Evolutionary conservation across 139 green algal species (phyloP), one percentile per base, ranked within the genome.

Genomic region (Chlamydomonas asymmetrica): DNA sequence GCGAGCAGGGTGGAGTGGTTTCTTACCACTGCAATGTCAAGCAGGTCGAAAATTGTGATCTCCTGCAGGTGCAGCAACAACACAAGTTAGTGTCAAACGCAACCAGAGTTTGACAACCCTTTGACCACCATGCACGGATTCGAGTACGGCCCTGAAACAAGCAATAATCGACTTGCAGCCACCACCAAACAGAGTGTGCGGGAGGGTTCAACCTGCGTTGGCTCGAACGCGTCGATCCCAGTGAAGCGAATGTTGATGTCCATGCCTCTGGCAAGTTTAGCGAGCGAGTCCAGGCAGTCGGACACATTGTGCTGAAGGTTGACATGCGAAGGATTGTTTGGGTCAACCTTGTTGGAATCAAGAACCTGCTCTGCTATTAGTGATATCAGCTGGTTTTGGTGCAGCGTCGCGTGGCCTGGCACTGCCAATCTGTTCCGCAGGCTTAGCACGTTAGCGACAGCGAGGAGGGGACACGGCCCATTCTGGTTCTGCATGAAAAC

Each of bases 401-500:
- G n/a, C n/a, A n/a, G n/a, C n/a, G n/a, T n/a, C n/a, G n/a, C n/a
- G n/a, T n/a, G n/a, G n/a, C n/a, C n/a, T n/a, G n/a, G n/a, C n/a
- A n/a, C n/a, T n/a, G n/a, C n/a, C n/a, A n/a, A n/a, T n/a, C n/a
- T 62, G 56, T 92, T 88, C 5, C 90, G 80, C 20, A 98, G 86
- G 18, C 94, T 85, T 27, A 98, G 80, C n/a, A 92, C 82, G 56
- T 98, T 97, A 23, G 90, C 85, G 29, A 98, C 92, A 0, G 93
- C 96, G 1, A 98, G 78, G 38, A 98, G 79, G 1, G 95, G 95
- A 80, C 95, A 99, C 4, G 95, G 95, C 0, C 96, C 96, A 54
- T 99, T 99, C 4, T 90, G 73, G 73, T 97, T 97, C 78, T 99
- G 96, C 56, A 93, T 65, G 27, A 96, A 79, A 13, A 98, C 88